Percentiles rank a stretch among this genome's conserved stretches.
Conservation (phyloP, 345 rosid genomes). For the Populus euphratica region DNA sequence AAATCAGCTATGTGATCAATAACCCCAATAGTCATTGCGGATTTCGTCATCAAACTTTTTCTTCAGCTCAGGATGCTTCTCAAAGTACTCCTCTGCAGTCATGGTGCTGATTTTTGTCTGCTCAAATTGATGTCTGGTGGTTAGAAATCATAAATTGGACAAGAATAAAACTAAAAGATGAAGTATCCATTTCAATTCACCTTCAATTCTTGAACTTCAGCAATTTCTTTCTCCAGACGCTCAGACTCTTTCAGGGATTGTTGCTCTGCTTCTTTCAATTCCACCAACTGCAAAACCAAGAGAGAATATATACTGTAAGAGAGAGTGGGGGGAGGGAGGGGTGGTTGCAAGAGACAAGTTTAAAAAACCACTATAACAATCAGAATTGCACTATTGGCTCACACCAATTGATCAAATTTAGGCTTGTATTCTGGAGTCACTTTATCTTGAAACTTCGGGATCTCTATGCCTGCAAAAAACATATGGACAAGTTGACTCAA, state of each 20-base stretch:
- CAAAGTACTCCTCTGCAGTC: conserved; percentile 98
- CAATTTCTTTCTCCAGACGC: conserved; percentile 78
- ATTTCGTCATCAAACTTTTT: conserved; percentile 96
- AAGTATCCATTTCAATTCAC: conserved; percentile 27
- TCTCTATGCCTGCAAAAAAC: conserved; percentile 52
- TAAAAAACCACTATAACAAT: background rate
- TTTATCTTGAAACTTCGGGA: conserved; percentile 82
- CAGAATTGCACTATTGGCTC: conserved; percentile 19
- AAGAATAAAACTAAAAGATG: background rate
- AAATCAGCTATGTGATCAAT: conserved; percentile 17
- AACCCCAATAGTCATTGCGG: conserved; percentile 94
- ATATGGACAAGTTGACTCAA: background rate
- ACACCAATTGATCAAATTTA: conserved; percentile 84
- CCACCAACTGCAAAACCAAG: conserved; percentile 52
- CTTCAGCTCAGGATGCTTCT: conserved; percentile 88
- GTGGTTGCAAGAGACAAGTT: background rate
- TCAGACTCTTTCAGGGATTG: conserved; percentile 80
- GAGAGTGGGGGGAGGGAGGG: background rate
- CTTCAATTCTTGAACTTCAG: conserved; percentile 83
- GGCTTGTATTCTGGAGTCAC: conserved; percentile 94
- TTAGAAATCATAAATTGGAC: background rate
- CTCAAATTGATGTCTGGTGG: background rate
- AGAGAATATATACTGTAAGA: background rate
- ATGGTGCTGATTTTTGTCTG: conserved; percentile 96
- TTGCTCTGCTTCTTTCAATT: conserved; percentile 87